phyloP scores from a whole-genome alignment of 1,139 yeast genomes.

The Blastobotrys capitulatus region DNA sequence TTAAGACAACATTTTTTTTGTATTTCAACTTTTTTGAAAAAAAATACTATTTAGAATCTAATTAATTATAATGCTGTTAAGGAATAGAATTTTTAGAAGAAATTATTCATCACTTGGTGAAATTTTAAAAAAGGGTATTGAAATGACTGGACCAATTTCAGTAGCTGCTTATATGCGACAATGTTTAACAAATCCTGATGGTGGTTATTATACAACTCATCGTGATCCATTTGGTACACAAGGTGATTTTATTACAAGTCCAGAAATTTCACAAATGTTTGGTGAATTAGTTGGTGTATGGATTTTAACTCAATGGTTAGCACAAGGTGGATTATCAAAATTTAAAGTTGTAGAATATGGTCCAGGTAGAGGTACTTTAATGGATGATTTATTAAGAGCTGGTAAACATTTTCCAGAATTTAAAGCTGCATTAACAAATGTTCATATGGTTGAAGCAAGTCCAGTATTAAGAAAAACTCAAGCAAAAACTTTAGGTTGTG shows the following conservation, averaged over 20 bases:
- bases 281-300: conserved; percentile 84
- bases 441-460: conserved; percentile 69
- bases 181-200: conserved; percentile 71
- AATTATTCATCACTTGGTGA: conserved; percentile 2
- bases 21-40: too few species aligned
- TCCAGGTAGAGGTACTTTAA: conserved; percentile 79
- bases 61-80: too few species aligned
- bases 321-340: conserved; percentile 46
- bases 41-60: too few species aligned
- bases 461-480: conserved; percentile 59
- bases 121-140: conserved; percentile 37
- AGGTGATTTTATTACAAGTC: conserved; percentile 83
- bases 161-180: conserved; percentile 75
- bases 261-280: conserved; percentile 82
- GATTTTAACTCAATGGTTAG: conserved; percentile 51
- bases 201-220: conserved; percentile 79
- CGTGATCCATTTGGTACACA: conserved; percentile 61
- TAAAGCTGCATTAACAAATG: conserved; percentile 31
- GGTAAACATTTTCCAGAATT: conserved; percentile 28
- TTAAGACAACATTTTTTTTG: too few species aligned
- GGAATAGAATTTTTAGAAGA: too few species aligned
- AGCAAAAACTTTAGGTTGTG: conserved; percentile 45
- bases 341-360: conserved; percentile 76
- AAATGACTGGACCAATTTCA: conserved; percentile 72
- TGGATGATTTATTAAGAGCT: conserved; percentile 53